A percentile compares a stretch with the other conserved stretches of the same genome.
Conservation (phyloP, 2,329 filamentous ascomycete species). For the Colletotrichum chrysophilum region DNA sequence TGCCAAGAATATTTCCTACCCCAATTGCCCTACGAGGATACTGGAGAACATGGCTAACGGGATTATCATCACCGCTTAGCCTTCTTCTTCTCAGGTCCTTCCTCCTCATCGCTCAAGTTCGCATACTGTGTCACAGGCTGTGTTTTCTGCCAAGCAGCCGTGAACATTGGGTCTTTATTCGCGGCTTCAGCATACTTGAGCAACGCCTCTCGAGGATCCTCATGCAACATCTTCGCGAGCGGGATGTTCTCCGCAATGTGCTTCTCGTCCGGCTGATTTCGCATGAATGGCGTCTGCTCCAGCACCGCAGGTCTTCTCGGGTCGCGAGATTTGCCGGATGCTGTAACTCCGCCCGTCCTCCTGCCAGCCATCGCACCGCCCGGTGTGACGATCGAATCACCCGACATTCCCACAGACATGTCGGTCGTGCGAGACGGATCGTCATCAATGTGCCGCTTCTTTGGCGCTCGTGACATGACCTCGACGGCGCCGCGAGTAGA, state of each 20-base stretch:
- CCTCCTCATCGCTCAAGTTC: conserved; percentile 74
- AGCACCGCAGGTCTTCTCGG: conserved; percentile 87
- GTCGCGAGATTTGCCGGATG: conserved; percentile 77
- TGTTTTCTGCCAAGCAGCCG: conserved; percentile 88
- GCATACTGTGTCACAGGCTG: conserved; percentile 93
- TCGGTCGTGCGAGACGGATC: conserved; percentile 88
- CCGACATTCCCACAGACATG: conserved; percentile 79
- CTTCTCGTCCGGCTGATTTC: conserved; percentile 86
- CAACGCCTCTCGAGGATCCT: conserved; percentile 92
- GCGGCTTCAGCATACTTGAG: conserved; percentile 95
- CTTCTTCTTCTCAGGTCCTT: conserved; percentile 42
- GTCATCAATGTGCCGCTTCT: conserved; percentile 94
- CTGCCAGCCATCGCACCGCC: conserved; percentile 60
- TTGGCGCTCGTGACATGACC: conserved; percentile 91
- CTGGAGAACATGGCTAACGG: not conserved
- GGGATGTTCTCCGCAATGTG: conserved; percentile 90
- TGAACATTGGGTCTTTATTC: conserved; percentile 92
- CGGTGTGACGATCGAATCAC: conserved; percentile 78
- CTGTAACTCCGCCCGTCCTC: conserved; percentile 73
- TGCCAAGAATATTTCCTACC: not conserved
- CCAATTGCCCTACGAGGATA: conserved; percentile 22
- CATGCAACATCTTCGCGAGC: conserved; percentile 90
- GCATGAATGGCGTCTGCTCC: conserved; percentile 85
- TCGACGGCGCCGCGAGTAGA: conserved; percentile 83
- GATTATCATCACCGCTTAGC: conserved; percentile 48